Evolutionary conservation across 495 filamentous ascomycete genomes (phyloP).

Genomic region (Clavariopsis aquatica): DNA sequence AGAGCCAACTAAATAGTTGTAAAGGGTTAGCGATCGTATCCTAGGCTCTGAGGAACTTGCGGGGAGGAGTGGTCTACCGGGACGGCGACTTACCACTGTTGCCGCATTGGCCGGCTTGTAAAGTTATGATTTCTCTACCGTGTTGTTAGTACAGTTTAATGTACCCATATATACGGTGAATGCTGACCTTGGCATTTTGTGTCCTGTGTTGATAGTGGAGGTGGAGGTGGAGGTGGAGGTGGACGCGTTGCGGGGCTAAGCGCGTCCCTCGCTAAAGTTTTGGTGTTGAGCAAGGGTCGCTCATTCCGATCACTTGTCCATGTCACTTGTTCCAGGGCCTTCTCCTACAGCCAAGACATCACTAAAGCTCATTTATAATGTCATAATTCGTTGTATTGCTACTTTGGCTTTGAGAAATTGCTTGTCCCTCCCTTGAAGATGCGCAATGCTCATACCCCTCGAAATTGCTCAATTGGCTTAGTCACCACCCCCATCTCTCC

Average conservation of each 20-base stretch:
- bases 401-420: neutral
- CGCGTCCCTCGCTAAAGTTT: slow-evolving; percentile 3
- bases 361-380: neutral
- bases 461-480: slow-evolving; percentile 2
- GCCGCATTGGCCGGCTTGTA: slow-evolving; percentile 98
- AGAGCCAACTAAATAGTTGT: slow-evolving; percentile 67
- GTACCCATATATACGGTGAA: neutral
- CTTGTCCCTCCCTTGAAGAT: neutral
- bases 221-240: too few relatives aligned
- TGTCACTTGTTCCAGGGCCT: too few relatives aligned
- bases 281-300: slow-evolving; percentile 11
- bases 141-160: neutral
- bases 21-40: neutral
- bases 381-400: neutral
- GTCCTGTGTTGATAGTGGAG: slow-evolving; percentile 17
- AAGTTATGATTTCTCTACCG: slow-evolving; percentile 93
- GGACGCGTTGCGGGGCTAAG: slow-evolving; percentile 34
- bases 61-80: neutral
- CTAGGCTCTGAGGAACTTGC: slow-evolving; percentile 13
- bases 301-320: too few relatives aligned
- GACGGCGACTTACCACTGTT: slow-evolving; percentile 78
- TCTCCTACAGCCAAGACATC: too few relatives aligned
- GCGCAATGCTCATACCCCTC: neutral
- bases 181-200: slow-evolving; percentile 41
- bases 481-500: neutral